These are phyloP conservation scores for Solanum hybrid DNA, from an alignment of 305 asterid genomes.

Conservation along the genomic window DNA sequence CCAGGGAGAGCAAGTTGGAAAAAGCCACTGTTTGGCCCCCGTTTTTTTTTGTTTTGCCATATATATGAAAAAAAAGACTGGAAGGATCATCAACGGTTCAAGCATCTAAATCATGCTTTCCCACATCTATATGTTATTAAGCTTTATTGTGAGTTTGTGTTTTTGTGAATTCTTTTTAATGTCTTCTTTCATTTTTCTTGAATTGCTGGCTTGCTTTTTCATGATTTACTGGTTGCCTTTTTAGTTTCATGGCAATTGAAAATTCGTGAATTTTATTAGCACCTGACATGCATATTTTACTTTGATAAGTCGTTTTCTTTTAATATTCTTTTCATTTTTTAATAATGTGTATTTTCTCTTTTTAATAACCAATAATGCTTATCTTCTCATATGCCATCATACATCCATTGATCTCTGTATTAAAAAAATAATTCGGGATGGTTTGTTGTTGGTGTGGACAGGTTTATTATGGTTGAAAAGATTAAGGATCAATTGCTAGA, in stretches of 20 bases:
- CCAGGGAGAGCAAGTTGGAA: neutral
- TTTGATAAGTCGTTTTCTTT: neutral
- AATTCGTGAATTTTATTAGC: neutral
- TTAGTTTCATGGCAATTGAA: neutral
- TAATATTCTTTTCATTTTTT: neutral
- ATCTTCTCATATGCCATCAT: neutral
- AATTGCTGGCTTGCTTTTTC: neutral
- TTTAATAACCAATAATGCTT: neutral
- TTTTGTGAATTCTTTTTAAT: neutral
- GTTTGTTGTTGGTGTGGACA: neutral
- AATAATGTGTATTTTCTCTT: neutral
- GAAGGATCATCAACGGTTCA: neutral
- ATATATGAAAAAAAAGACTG: neutral
- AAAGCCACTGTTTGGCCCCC: neutral
- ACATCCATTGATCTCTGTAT: neutral
- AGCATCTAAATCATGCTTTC: neutral
- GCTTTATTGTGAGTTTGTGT: neutral
- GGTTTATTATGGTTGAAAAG: conserved; percentile 91
- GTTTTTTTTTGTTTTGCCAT: neutral
- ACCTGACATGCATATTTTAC: neutral
- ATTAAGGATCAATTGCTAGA: conserved; percentile 82
- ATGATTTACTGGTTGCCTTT: neutral
- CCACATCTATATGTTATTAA: neutral
- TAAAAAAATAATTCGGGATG: neutral
- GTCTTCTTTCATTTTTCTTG: neutral